Conservation (phyloP, 805 yeast genomes). For the Saccharomycopsis oosterbeekiorum region DNA sequence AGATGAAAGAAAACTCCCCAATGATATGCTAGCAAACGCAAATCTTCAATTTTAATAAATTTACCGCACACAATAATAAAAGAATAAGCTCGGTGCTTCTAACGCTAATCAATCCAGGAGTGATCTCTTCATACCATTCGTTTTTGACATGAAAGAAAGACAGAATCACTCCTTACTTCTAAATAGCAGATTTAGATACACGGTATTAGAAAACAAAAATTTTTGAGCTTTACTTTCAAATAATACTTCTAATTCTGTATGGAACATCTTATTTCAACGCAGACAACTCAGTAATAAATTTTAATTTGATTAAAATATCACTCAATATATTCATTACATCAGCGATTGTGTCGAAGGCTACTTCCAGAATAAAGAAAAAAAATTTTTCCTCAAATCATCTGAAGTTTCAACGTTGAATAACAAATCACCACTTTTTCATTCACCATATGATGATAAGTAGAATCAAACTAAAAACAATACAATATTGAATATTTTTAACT, state of each 20-base stretch:
- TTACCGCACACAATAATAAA: neutral
- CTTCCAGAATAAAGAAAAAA: too few relatives aligned
- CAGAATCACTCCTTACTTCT: neutral
- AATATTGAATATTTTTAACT: neutral
- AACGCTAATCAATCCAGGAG: neutral
- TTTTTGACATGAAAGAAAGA: neutral
- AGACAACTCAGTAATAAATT: too few relatives aligned
- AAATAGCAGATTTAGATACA: neutral
- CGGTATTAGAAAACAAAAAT: neutral
- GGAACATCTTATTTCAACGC: too few relatives aligned
- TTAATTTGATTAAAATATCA: too few relatives aligned
- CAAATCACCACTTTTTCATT: neutral
- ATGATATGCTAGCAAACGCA: neutral
- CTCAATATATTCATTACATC: too few relatives aligned
- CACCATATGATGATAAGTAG: neutral
- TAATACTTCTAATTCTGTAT: neutral
- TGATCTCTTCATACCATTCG: neutral
- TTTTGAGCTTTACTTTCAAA: neutral
- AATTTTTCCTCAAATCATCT: too few relatives aligned
- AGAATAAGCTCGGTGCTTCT: neutral
- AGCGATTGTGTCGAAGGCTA: too few relatives aligned
- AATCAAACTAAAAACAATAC: neutral
- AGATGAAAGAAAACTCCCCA: neutral
- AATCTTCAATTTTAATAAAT: neutral
- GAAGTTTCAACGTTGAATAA: too few relatives aligned